Evolutionary conservation across 768 basidiomycete species (phyloP).

Genomic region (Xerocomus potaroensis): DNA sequence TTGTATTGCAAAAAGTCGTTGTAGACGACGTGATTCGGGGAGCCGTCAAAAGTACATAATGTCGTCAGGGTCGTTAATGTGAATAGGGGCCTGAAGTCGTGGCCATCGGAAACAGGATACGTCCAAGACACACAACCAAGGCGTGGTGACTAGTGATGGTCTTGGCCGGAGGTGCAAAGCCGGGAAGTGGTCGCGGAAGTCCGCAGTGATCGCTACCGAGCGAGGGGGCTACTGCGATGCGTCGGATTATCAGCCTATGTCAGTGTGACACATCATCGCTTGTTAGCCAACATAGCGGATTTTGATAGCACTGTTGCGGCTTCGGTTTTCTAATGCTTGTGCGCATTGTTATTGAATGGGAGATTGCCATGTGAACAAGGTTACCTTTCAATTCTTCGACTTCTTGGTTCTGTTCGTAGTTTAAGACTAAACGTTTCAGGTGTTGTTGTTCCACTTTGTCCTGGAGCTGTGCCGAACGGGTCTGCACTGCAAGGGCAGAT

Average conservation of each 20-base stretch:
- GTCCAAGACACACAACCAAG: slow-evolving; percentile 14
- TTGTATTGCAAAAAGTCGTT: slow-evolving; percentile 5
- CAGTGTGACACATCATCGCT: slow-evolving; percentile 9
- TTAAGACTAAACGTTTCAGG: slow-evolving; percentile 88
- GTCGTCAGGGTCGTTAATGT: slow-evolving; percentile 23
- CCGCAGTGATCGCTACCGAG: slow-evolving; percentile 20
- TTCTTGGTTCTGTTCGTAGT: slow-evolving; percentile 89
- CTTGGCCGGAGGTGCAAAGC: slow-evolving; percentile 21
- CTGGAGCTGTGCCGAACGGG: slow-evolving; percentile 85
- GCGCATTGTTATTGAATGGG: not conserved
- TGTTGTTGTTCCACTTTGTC: slow-evolving; percentile 97
- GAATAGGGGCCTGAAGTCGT: slow-evolving; percentile 13
- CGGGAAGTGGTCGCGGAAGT: slow-evolving; percentile 16
- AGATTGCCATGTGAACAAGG: not conserved
- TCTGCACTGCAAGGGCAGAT: slow-evolving; percentile 87
- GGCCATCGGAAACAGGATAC: slow-evolving; percentile 8
- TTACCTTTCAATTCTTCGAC: slow-evolving; percentile 76
- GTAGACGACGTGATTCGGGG: slow-evolving; percentile 6
- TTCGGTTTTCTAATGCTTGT: slow-evolving; percentile 65
- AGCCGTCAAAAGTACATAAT: slow-evolving; percentile 27
- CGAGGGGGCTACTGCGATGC: slow-evolving; percentile 20
- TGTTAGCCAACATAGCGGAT: slow-evolving; percentile 69
- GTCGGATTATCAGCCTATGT: slow-evolving; percentile 14
- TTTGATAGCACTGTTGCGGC: slow-evolving; percentile 65
- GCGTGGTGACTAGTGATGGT: slow-evolving; percentile 11